A percentile compares a stretch with the other conserved stretches of the same genome.
Evolutionary conservation across 257 asterid species (phyloP).

Genomic region (Hygrophila difformis): DNA sequence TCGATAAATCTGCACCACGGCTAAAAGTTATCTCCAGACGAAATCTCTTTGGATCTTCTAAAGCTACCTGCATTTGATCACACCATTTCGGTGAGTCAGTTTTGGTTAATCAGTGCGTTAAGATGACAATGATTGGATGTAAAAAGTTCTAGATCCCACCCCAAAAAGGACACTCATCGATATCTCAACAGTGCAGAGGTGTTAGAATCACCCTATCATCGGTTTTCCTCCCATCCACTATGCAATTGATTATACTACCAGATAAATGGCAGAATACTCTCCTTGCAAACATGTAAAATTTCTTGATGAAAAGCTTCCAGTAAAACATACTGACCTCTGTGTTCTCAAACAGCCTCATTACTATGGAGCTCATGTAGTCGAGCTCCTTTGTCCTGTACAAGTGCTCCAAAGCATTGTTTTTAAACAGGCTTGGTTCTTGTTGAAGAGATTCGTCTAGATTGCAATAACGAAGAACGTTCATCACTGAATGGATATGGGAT

Average conservation of each 20-base stretch:
- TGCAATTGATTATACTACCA: no score
- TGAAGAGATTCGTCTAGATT: slow-evolving; percentile 91
- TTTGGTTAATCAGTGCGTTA: no score
- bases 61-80: slow-evolving; percentile 56
- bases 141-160: no score
- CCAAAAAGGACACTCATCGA: no score
- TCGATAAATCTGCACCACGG: slow-evolving; percentile 97
- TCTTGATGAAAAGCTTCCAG: no score
- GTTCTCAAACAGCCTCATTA: slow-evolving; percentile 86
- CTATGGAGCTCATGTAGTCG: slow-evolving; percentile 97
- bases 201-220: no score
- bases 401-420: slow-evolving; percentile 82
- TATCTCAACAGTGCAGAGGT: no score
- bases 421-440: slow-evolving; percentile 85
- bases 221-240: no score
- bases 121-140: no score
- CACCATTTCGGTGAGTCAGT: no score
- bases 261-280: neutral
- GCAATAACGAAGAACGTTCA: slow-evolving; percentile 98
- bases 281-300: no score
- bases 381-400: slow-evolving; percentile 82
- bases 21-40: slow-evolving; percentile 91
- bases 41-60: slow-evolving; percentile 89
- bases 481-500: slow-evolving; percentile 92
- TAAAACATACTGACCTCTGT: slow-evolving; percentile 94